Conservation (phyloP, 805 yeast genomes). For the Cyberlindnera xylosilytica region DNA sequence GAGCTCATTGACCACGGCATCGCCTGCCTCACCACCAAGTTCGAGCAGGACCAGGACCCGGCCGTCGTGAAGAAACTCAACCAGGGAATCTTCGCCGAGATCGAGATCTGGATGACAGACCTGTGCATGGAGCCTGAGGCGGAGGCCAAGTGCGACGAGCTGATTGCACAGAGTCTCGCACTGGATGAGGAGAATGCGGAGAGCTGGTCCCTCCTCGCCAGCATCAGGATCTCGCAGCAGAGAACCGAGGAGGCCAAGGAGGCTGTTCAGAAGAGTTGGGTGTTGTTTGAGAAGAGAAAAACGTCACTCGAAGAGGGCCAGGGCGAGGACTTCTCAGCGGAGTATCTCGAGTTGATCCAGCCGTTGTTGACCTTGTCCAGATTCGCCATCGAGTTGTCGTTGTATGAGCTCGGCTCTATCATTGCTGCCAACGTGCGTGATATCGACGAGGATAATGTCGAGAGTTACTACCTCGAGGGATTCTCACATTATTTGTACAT, state of each 20-base stretch:
- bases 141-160: slow-evolving; percentile 70
- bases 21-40: slow-evolving; percentile 42
- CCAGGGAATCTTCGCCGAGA: slow-evolving; percentile 77
- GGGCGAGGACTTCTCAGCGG: slow-evolving; percentile 40
- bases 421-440: slow-evolving; percentile 67
- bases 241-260: slow-evolving; percentile 65
- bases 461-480: slow-evolving; percentile 80
- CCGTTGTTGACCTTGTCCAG: slow-evolving; percentile 71
- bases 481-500: slow-evolving; percentile 59
- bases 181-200: slow-evolving; percentile 63
- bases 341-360: slow-evolving; percentile 65
- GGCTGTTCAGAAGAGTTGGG: slow-evolving; percentile 72
- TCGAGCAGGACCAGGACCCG: slow-evolving; percentile 28
- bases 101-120: slow-evolving; percentile 98
- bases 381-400: slow-evolving; percentile 73
- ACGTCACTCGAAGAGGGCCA: slow-evolving; percentile 44
- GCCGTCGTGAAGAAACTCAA: slow-evolving; percentile 57
- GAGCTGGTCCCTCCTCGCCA: slow-evolving; percentile 76
- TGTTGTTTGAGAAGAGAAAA: slow-evolving; percentile 54
- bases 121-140: slow-evolving; percentile 92
- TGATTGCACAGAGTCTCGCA: slow-evolving; percentile 61
- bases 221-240: slow-evolving; percentile 87
- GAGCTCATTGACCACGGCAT: slow-evolving; percentile 61
- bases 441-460: slow-evolving; percentile 81
- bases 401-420: slow-evolving; percentile 62